phyloP scores from a whole-genome alignment of 2,329 filamentous ascomycete genomes.

The Daldinia sp. region DNA sequence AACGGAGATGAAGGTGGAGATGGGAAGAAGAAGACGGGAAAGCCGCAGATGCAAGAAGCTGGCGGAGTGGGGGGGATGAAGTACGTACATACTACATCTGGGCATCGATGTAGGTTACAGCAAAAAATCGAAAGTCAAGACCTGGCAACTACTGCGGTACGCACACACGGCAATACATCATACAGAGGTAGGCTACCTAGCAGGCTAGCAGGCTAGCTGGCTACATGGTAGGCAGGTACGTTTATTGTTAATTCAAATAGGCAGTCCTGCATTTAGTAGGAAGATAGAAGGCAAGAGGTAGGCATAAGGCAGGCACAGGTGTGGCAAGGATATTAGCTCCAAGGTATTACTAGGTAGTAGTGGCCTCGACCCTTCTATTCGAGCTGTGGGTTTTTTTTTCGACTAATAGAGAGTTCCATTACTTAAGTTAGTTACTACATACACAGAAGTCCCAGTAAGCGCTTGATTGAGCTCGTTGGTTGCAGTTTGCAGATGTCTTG shows the following conservation, averaged over 20 bases:
- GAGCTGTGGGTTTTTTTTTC: neutral
- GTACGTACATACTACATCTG: neutral
- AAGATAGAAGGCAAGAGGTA: neutral
- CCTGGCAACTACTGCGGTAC: conserved; percentile 15
- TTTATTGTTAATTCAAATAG: neutral
- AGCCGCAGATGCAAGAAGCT: conserved; percentile 14
- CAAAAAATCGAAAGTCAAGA: neutral
- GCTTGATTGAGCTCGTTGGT: neutral
- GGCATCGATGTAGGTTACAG: too few species aligned
- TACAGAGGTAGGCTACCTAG: neutral
- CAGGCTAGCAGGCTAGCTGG: conserved; percentile 1
- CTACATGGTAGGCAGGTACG: neutral
- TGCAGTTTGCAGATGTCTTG: neutral
- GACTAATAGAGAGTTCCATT: neutral
- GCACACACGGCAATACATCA: conserved; percentile 7
- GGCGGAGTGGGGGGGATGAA: conserved; percentile 17
- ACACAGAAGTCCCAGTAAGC: neutral
- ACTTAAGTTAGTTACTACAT: neutral
- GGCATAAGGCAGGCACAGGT: conserved; percentile 12
- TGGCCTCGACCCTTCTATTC: conserved; percentile 1
- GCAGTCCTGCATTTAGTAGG: too few species aligned
- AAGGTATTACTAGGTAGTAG: neutral
- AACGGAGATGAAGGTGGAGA: conserved; percentile 1
- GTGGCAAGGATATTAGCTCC: neutral
- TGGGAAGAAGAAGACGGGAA: conserved; percentile 17